Evolutionary conservation across 2,329 filamentous ascomycete genomes (phyloP).

Genomic region (Fusarium annulatum): DNA sequence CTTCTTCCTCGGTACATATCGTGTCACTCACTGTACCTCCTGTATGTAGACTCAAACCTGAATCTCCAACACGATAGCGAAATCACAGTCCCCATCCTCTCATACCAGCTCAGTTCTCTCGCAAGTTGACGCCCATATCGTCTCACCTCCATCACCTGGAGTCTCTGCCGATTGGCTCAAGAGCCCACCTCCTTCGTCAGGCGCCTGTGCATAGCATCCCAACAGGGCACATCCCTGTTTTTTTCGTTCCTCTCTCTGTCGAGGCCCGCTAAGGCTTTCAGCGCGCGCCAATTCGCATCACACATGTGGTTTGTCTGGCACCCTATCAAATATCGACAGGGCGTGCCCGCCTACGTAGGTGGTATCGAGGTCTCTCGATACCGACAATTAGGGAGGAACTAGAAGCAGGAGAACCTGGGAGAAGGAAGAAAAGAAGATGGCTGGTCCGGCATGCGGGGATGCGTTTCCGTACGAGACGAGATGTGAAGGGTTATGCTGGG

Average conservation of each 20-base stretch:
- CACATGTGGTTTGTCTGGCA: conserved; percentile 43
- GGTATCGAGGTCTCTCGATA: neutral
- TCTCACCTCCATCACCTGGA: conserved; percentile 38
- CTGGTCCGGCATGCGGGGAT: conserved; percentile 13
- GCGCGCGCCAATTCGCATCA: conserved; percentile 32
- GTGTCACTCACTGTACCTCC: too few species aligned
- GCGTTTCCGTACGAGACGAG: conserved; percentile 7
- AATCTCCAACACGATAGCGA: conserved; percentile 16
- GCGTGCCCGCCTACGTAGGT: conserved; percentile 19
- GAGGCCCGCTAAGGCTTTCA: conserved; percentile 18
- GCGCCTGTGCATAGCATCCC: conserved; percentile 41
- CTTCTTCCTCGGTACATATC: neutral
- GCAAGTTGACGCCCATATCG: conserved; percentile 33
- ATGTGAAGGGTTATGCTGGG: conserved; percentile 12
- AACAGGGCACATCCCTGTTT: conserved; percentile 32
- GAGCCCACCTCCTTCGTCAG: conserved; percentile 27
- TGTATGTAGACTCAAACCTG: conserved; percentile 3
- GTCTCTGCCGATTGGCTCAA: conserved; percentile 38
- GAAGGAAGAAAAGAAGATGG: conserved; percentile 26
- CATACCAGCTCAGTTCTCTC: neutral
- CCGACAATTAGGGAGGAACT: conserved; percentile 2
- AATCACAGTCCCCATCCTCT: neutral
- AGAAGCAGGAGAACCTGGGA: conserved; percentile 14
- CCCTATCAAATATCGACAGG: conserved; percentile 44
- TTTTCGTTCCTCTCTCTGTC: neutral